phyloP scores from a whole-genome alignment of 1,284 basidiomycete species.

The Lentinus polychrous region DNA sequence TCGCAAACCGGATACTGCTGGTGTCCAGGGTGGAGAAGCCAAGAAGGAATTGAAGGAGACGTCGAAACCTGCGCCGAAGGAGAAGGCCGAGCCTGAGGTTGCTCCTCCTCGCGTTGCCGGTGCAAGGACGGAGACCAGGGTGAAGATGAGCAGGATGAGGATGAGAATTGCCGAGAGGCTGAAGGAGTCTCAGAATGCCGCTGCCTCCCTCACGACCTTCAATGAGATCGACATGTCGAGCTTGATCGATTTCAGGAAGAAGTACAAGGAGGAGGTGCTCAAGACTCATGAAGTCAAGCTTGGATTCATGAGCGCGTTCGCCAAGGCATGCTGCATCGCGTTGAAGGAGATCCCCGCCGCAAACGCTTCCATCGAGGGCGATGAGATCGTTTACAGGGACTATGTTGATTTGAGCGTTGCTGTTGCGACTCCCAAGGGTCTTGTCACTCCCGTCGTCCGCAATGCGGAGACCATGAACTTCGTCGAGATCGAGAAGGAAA shows the following conservation, averaged over 20 bases:
- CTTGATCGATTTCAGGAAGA: slow-evolving; percentile 88
- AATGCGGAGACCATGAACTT: slow-evolving; percentile 87
- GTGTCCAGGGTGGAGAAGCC: slow-evolving; percentile 31
- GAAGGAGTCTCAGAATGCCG: slow-evolving; percentile 97
- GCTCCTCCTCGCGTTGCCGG: slow-evolving; percentile 37
- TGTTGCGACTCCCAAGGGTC: slow-evolving; percentile 94
- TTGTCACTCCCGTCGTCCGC: slow-evolving; percentile 94
- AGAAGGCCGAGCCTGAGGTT: slow-evolving; percentile 30
- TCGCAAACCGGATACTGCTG: slow-evolving; percentile 28
- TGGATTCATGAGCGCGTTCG: slow-evolving; percentile 98
- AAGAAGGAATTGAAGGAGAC: slow-evolving; percentile 38
- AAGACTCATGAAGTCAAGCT: slow-evolving; percentile 96
- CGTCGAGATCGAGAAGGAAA: slow-evolving; percentile 90
- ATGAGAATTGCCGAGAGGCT: slow-evolving; percentile 94
- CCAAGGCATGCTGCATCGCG: slow-evolving; percentile 81
- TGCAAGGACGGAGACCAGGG: slow-evolving; percentile 81
- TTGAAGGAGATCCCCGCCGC: slow-evolving; percentile 91
- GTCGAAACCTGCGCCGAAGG: slow-evolving; percentile 29
- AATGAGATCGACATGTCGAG: slow-evolving; percentile 99
- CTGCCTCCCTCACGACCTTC: slow-evolving; percentile 96
- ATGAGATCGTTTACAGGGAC: slow-evolving; percentile 94
- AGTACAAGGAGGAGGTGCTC: slow-evolving; percentile 91
- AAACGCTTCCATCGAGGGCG: slow-evolving; percentile 93
- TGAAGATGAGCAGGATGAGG: slow-evolving; percentile 98
- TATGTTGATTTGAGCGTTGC: slow-evolving; percentile 94